Base-by-base conservation (phyloP, 2,329 filamentous ascomycete species). In the Leptographium wingfieldii region DNA sequence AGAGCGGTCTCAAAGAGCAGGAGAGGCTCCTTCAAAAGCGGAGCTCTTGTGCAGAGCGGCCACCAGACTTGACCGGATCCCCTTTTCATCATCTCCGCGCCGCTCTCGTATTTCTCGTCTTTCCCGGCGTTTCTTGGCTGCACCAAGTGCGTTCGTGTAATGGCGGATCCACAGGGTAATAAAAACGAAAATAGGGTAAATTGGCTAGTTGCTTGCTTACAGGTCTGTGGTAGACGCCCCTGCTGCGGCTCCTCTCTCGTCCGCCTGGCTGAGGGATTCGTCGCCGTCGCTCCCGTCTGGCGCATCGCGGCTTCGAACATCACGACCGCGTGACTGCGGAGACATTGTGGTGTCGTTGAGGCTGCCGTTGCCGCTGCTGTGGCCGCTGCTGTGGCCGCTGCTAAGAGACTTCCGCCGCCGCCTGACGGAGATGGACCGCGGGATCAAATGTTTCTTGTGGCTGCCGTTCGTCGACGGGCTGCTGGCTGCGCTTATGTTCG, bases 351-450 rank as follows among this genome's bases (percentile, higher is more conserved):
- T 61, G 56, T 68, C 68, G 62, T 71, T 4, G 29, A 25, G 10
- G 22, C 48, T 27, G 48, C 48, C 48, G 48, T 27, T 5, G 25
- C 22, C 22, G 48, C 48, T 27, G 48, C 48, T 51, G 48, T 27
- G 22, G 25, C 22, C 22, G 48, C 48, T 27, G 48, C 48, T 51
- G 48, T 27, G 22, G 48, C 22, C 25, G 48, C 48, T 51, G 22
- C 12, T 76, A 65, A 70, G 70, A 63, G 76, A 75, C 69, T 73
- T 77, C 60, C 73, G 74, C 55, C 77, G 74, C 55, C 78, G 76
- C 66, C 77, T 80, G 55, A 73, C 73, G 33, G 72, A 70, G 59
- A 83, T 74, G 46, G 75, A 73, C 67, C 78, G 81, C 57, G 80
- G 75, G 43, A 84, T 69, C 35, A 84, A 73, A 69, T 80, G 82